Evolutionary conservation across 2,329 filamentous ascomycete genomes (phyloP).

Genomic region (Plectosphaerella sp.): DNA sequence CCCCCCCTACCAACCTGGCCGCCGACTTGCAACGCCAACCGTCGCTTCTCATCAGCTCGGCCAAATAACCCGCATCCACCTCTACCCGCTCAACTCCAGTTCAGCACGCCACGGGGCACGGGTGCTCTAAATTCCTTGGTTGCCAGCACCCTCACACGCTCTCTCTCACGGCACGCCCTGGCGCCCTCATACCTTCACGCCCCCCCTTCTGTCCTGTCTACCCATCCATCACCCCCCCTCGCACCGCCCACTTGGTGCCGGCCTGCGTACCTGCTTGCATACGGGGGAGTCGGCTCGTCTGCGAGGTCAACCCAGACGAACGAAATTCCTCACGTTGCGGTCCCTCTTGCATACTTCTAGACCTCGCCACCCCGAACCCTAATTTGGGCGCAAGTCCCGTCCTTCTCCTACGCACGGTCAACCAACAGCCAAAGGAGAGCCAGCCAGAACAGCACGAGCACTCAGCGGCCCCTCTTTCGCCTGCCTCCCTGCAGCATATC

Average conservation of each 20-base stretch:
- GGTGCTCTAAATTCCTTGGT: conserved; percentile 5
- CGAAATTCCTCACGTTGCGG: neutral
- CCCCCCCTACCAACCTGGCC: neutral
- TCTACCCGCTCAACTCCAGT: conserved; percentile 1
- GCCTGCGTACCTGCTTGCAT: neutral
- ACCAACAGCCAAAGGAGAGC: conserved; percentile 1
- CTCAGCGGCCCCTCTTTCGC: conserved; percentile 1
- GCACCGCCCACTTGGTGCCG: neutral
- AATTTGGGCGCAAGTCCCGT: neutral
- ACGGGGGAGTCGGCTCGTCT: neutral
- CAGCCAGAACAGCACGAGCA: conserved; percentile 1
- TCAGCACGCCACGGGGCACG: conserved; percentile 7
- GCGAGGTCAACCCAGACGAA: neutral
- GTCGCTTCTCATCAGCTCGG: conserved; percentile 12
- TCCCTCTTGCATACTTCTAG: neutral
- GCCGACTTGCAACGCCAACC: neutral
- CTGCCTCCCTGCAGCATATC: neutral
- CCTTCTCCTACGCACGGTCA: conserved; percentile 1
- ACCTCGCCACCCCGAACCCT: neutral
- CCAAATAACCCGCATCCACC: conserved; percentile 9
- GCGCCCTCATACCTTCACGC: too few species aligned
- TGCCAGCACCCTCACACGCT: neutral
- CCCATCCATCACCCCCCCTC: neutral
- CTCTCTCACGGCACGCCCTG: too few species aligned
- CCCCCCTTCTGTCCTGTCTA: too few species aligned